Conservation (phyloP, 192 early-diverging fungal species). For the Spizellomyces sp. region DNA sequence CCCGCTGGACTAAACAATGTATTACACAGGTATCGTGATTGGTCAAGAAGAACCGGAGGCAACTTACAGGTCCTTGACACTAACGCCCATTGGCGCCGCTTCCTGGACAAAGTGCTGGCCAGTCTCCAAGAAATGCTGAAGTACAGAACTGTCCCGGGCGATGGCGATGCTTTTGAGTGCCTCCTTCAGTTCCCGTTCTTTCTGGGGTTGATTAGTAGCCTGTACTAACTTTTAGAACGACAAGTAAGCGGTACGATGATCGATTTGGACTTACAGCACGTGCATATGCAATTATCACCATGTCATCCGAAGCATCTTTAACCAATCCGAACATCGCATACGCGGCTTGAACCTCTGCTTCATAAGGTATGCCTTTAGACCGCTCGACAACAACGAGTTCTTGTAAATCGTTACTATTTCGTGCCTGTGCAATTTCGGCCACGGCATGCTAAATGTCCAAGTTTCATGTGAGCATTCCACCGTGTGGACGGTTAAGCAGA, state of each 20-base stretch:
- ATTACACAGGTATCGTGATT: no score
- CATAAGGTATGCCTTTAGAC: slow-evolving; percentile 31
- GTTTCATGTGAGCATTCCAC: not conserved
- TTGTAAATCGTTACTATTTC: slow-evolving; percentile 25
- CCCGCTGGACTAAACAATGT: slow-evolving; percentile 22
- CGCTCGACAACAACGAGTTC: slow-evolving; percentile 33
- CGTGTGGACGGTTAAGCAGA: not conserved
- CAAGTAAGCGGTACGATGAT: no score
- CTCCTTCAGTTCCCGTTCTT: slow-evolving; percentile 14
- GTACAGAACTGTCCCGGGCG: slow-evolving; percentile 24
- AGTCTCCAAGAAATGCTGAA: slow-evolving; percentile 34
- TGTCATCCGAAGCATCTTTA: slow-evolving; percentile 7
- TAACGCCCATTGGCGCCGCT: no score
- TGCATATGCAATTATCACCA: slow-evolving; percentile 11
- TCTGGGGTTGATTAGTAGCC: slow-evolving; percentile 5
- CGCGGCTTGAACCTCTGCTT: slow-evolving; percentile 14
- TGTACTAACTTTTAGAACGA: not conserved
- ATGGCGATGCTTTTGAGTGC: slow-evolving; percentile 23
- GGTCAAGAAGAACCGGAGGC: no score
- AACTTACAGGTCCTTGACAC: no score
- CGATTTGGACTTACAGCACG: not conserved
- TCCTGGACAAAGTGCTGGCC: slow-evolving; percentile 11
- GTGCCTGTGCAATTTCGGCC: slow-evolving; percentile 13
- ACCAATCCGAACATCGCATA: slow-evolving; percentile 14
- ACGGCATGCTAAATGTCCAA: slow-evolving; percentile 18